Base-by-base conservation (phyloP, 23 red algal genomes). In the Gracilaria domingensis region DNA sequence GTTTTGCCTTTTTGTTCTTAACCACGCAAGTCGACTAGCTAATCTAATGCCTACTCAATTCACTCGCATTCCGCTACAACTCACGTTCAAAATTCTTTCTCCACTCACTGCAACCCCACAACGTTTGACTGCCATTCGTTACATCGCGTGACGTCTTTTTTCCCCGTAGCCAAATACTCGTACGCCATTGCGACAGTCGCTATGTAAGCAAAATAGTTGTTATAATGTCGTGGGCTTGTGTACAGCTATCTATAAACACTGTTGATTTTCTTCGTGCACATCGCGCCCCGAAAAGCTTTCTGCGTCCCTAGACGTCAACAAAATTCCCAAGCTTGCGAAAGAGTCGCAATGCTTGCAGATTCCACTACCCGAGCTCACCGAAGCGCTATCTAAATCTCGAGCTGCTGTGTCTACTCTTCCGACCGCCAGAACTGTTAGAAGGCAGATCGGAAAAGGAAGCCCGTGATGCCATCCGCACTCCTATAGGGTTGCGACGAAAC, bases 41-140 rank as follows among this genome's bases (percentile, higher is more conserved):
- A 77, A 77, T 77, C 72, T 77, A 77, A 49, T 77, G 72, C 39
- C 72, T 50, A 77, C 72, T 51, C 72, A 48, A 51, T 50, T 77
- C 72, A 25, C 72, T 50, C 45, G 72, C 42, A 37, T 51, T 77
- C 34, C 40, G 38, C 38, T 51, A 51, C 40, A 49, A 77, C 72
- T 77, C 72, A 77, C n/a, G 30, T 25, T 13, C 72, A 74, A 12
- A 25, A 14, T 28, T 45, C 72, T 8, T 51, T 8, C 72, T 51
- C 7, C 13, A 77, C 72, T 48, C 42, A 49, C 72, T 77, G 45
- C 72, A 77, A 26, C 72, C 25, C 30, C 36, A 9, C 8, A 69
- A 30, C 28, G 42, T 32, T 69, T 69, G 28, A 36, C 64, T 36
- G 0, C 64, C 32, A 69, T 8, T 69, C 32, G 30, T 37, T 36